Evolutionary conservation across 768 basidiomycete genomes (phyloP).

Genomic region (Podaxis rugospora): DNA sequence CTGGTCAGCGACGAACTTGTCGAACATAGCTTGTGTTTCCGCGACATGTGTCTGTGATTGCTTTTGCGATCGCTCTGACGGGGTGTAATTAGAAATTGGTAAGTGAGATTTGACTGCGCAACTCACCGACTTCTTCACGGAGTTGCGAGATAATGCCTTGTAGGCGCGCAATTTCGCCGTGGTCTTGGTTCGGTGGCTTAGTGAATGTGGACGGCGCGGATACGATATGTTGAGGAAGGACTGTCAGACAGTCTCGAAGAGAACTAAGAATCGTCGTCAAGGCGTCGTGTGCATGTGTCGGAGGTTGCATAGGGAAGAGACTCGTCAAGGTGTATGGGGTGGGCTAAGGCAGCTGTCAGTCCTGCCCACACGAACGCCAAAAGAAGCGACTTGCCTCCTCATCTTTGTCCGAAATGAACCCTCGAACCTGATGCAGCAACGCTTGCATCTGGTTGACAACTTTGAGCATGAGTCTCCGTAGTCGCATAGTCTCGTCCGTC

Average conservation of each 20-base stretch:
- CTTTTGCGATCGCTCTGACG: slow-evolving; percentile 43
- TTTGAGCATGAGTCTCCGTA: slow-evolving; percentile 57
- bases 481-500: slow-evolving; percentile 56
- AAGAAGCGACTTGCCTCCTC: slow-evolving; percentile 40
- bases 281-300: slow-evolving; percentile 44
- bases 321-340: slow-evolving; percentile 38
- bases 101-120: background rate
- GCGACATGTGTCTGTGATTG: slow-evolving; percentile 35
- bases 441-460: slow-evolving; percentile 64
- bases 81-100: slow-evolving; percentile 9
- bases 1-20: slow-evolving; percentile 45
- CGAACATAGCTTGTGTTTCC: slow-evolving; percentile 50
- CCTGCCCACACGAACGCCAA: slow-evolving; percentile 1
- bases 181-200: slow-evolving; percentile 16
- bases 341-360: slow-evolving; percentile 30
- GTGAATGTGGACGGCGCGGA: slow-evolving; percentile 13
- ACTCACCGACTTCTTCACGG: slow-evolving; percentile 55
- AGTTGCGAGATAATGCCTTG: slow-evolving; percentile 47
- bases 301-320: slow-evolving; percentile 52
- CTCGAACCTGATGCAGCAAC: slow-evolving; percentile 43
- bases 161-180: slow-evolving; percentile 46
- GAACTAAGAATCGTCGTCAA: slow-evolving; percentile 38
- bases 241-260: slow-evolving; percentile 31
- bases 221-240: slow-evolving; percentile 23
- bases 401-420: slow-evolving; percentile 30